Evolutionary conservation across 176 grass and related monocot genomes (phyloP).

Genomic region (Eleusine indica): DNA sequence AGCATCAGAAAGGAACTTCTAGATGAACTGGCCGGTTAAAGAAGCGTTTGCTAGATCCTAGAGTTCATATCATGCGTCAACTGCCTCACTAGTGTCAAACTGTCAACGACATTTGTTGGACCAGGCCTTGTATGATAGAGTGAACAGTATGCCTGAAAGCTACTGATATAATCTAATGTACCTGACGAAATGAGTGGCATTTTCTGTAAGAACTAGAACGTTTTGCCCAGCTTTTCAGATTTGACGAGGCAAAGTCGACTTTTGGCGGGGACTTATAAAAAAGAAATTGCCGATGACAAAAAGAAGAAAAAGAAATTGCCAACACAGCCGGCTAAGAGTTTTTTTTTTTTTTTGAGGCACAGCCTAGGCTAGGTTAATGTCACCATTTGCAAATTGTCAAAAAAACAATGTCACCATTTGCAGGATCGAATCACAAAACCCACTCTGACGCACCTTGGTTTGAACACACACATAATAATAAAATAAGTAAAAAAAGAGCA

Average conservation of each 20-base stretch:
- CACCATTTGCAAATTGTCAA: neutral
- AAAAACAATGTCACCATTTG: neutral
- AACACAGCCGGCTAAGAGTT: too few species aligned
- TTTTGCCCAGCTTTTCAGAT: neutral
- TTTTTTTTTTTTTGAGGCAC: too few species aligned
- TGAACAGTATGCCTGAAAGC: slow-evolving; percentile 12
- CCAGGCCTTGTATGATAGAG: slow-evolving; percentile 14
- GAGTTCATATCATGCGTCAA: slow-evolving; percentile 10
- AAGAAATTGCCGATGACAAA: neutral
- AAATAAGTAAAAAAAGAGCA: neutral
- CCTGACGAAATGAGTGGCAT: neutral
- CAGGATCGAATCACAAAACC: neutral
- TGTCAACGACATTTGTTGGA: slow-evolving; percentile 14
- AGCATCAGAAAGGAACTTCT: neutral
- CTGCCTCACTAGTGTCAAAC: neutral
- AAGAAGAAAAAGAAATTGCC: neutral
- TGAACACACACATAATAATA: neutral
- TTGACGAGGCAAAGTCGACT: neutral
- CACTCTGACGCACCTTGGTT: too few species aligned
- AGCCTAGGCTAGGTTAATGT: neutral
- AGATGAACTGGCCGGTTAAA: slow-evolving; percentile 9
- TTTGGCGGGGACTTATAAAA: neutral
- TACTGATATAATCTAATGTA: neutral
- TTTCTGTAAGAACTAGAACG: neutral
- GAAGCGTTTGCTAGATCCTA: slow-evolving; percentile 17